Evolutionary conservation across 2,329 filamentous ascomycete species (phyloP).

Genomic region (Colletotrichum tamarilloi): DNA sequence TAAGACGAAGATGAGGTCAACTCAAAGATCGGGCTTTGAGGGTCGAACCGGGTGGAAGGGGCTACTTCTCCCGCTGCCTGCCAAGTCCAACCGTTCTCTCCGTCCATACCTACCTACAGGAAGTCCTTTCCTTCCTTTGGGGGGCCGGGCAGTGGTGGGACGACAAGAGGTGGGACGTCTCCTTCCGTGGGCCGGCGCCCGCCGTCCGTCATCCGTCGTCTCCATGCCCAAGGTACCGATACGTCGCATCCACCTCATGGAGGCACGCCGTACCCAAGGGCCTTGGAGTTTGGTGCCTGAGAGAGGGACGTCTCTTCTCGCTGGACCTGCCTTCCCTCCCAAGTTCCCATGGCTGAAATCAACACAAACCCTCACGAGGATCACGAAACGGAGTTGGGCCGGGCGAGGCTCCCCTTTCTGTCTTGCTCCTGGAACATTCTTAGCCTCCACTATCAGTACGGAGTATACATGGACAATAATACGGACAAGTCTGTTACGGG

Average conservation of each 20-base stretch:
- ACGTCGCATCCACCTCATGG: neutral
- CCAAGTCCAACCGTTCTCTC: neutral
- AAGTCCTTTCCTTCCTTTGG: neutral
- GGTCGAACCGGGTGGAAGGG: neutral
- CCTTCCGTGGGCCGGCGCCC: conserved; percentile 13
- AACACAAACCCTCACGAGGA: neutral
- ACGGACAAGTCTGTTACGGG: too few species aligned
- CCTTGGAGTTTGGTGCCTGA: neutral
- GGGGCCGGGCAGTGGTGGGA: conserved; percentile 21
- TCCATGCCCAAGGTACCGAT: conserved; percentile 3
- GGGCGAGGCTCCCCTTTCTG: neutral
- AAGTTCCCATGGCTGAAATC: neutral
- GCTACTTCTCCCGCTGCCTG: conserved; percentile 15
- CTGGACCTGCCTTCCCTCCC: neutral
- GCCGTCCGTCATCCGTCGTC: conserved; percentile 16
- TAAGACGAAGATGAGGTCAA: neutral
- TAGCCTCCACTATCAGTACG: neutral
- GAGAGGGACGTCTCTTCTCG: neutral
- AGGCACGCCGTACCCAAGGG: neutral
- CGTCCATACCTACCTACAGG: too few species aligned
- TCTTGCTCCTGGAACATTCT: neutral
- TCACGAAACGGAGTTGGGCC: neutral
- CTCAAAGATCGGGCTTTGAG: neutral
- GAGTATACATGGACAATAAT: neutral
- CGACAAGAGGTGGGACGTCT: conserved; percentile 18